Evolutionary conservation across 2,329 filamentous ascomycete genomes (phyloP).

Genomic region (Geosmithia putterillii): DNA sequence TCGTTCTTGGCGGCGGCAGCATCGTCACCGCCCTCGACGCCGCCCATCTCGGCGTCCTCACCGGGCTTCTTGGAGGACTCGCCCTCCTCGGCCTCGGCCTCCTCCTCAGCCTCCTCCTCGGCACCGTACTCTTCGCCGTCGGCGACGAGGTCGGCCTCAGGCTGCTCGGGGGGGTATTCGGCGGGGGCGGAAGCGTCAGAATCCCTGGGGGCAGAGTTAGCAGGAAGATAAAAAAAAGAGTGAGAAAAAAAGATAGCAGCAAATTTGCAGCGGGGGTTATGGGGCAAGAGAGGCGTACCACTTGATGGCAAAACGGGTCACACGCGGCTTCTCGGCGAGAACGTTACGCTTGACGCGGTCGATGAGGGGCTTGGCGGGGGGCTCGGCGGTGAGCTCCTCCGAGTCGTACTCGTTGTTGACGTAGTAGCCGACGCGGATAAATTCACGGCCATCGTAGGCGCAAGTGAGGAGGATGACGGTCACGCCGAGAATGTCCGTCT

Average conservation of each 20-base stretch:
- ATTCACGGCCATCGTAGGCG: slow-evolving; percentile 91
- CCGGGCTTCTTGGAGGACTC: slow-evolving; percentile 34
- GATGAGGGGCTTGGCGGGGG: slow-evolving; percentile 81
- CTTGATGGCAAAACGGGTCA: slow-evolving; percentile 96
- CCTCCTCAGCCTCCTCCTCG: slow-evolving; percentile 67
- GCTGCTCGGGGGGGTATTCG: slow-evolving; percentile 94
- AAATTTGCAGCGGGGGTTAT: not conserved
- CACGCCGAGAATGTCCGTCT: slow-evolving; percentile 90
- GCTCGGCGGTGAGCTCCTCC: slow-evolving; percentile 78
- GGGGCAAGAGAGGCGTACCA: slow-evolving; percentile 45
- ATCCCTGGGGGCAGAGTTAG: slow-evolving; percentile 50
- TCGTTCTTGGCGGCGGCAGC: slow-evolving; percentile 25
- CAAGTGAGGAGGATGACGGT: slow-evolving; percentile 95
- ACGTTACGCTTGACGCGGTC: slow-evolving; percentile 90
- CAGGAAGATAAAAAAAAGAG: not conserved
- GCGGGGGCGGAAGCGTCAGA: slow-evolving; percentile 93
- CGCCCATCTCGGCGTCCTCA: slow-evolving; percentile 67
- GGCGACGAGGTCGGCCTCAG: slow-evolving; percentile 76
- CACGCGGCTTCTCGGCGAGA: slow-evolving; percentile 90
- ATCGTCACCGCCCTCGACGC: slow-evolving; percentile 39
- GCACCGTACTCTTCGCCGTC: slow-evolving; percentile 88
- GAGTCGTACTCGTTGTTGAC: slow-evolving; percentile 99
- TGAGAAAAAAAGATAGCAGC: not conserved
- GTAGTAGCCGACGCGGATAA: slow-evolving; percentile 97
- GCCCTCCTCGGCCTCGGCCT: slow-evolving; percentile 25